These are phyloP conservation scores for Chlorella ohadii DNA, from an alignment of 139 green algal genomes.

Conservation along the genomic window DNA sequence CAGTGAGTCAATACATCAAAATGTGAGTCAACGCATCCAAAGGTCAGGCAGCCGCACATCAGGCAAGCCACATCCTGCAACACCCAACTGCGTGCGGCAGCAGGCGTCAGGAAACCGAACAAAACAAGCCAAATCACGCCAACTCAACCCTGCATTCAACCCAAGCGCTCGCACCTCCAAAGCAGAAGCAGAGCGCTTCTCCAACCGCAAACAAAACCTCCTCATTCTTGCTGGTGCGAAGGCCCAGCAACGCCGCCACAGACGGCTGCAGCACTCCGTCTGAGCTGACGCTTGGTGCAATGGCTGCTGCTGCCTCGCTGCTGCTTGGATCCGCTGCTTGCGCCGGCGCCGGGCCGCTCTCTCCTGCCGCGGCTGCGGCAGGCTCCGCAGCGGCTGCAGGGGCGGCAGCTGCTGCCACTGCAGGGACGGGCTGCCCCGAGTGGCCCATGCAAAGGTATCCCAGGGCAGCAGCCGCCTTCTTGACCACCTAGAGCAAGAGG, in stretches of 20 bases:
- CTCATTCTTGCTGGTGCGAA: constrained; percentile 65
- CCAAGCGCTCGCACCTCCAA: constrained; percentile 58
- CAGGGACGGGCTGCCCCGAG: neutral
- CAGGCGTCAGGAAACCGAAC: too few relatives aligned
- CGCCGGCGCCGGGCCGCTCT: neutral
- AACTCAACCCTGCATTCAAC: too few relatives aligned
- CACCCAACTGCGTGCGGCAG: too few relatives aligned
- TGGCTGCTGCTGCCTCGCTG: too few relatives aligned
- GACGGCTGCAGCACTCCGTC: constrained; percentile 28
- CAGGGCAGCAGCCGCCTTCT: constrained; percentile 40
- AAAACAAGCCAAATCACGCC: too few relatives aligned
- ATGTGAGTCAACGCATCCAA: too few relatives aligned
- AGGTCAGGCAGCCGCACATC: too few relatives aligned
- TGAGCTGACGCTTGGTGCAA: too few relatives aligned
- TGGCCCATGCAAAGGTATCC: constrained; percentile 43
- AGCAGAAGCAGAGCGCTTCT: constrained; percentile 83
- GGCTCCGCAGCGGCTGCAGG: neutral
- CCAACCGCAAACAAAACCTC: constrained; percentile 80
- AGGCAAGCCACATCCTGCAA: too few relatives aligned
- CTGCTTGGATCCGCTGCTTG: neutral
- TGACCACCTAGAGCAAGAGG: neutral
- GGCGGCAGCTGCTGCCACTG: neutral
- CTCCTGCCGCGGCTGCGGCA: constrained; percentile 11
- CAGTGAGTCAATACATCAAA: too few relatives aligned
- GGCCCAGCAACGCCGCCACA: constrained; percentile 53